phyloP scores from a whole-genome alignment of 108 stramenopile species.

The Pseudonitzschia multiseries region DNA sequence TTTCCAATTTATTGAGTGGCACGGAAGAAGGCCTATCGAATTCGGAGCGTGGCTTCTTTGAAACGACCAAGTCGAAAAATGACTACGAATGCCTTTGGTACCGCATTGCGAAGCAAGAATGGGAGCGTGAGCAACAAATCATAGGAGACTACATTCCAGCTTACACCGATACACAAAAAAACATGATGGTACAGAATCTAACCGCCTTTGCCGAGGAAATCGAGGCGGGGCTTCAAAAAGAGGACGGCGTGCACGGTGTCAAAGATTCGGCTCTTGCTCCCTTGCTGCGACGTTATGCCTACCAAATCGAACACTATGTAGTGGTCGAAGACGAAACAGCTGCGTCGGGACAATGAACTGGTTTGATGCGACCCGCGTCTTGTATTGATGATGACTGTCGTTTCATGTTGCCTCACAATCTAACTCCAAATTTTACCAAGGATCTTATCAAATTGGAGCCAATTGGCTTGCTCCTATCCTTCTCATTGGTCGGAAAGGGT shows the following conservation, averaged over 20 bases:
- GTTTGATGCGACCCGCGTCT: too few species aligned
- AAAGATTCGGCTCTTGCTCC: background rate
- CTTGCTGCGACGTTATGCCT: conserved; percentile 7
- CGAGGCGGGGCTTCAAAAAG: background rate
- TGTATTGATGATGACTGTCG: too few species aligned
- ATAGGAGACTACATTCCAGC: conserved; percentile 41
- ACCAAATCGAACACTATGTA: background rate
- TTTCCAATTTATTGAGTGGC: conserved; percentile 32
- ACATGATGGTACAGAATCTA: conserved; percentile 32
- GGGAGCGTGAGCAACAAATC: conserved; percentile 33
- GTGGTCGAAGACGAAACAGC: background rate
- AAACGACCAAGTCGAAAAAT: conserved; percentile 33
- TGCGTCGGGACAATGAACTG: background rate
- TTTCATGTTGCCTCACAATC: too few species aligned
- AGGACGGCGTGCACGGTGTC: too few species aligned
- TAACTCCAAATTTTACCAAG: too few species aligned
- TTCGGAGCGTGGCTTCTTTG: conserved; percentile 19
- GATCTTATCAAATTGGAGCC: too few species aligned
- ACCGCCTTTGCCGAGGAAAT: conserved; percentile 36
- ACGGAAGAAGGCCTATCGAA: conserved; percentile 22
- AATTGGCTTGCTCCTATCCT: too few species aligned
- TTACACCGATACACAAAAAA: conserved; percentile 38
- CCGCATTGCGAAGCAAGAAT: conserved; percentile 27
- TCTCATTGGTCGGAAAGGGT: too few species aligned
- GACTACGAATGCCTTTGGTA: conserved; percentile 56